A percentile compares a stretch with the other conserved stretches of the same genome.
phyloP scores from a whole-genome alignment of 306 rosid genomes.

The Cicer arietinum region DNA sequence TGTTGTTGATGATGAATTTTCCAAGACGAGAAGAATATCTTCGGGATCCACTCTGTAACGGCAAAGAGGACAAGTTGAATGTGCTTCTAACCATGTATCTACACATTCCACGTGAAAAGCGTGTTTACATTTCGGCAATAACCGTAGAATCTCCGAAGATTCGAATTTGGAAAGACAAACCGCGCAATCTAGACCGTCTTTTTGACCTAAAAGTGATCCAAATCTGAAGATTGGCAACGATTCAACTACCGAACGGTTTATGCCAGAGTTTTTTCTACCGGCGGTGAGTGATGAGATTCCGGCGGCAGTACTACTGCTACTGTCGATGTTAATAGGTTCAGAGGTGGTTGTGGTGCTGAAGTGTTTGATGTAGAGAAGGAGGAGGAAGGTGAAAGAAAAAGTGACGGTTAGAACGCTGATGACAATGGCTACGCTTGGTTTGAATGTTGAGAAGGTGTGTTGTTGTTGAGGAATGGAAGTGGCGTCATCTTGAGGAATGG shows the following conservation, averaged over 20 bases:
- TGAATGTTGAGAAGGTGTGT: slow-evolving; percentile 45
- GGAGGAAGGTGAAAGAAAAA: slow-evolving; percentile 69
- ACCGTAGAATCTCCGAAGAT: slow-evolving; percentile 67
- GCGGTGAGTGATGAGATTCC: not conserved
- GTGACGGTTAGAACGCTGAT: slow-evolving; percentile 59
- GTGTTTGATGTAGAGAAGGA: slow-evolving; percentile 85
- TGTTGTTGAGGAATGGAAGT: not conserved
- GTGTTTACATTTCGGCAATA: slow-evolving; percentile 89
- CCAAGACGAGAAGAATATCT: slow-evolving; percentile 64
- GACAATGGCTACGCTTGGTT: slow-evolving; percentile 63
- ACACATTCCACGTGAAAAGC: slow-evolving; percentile 97
- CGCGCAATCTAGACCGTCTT: slow-evolving; percentile 83
- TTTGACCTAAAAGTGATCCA: slow-evolving; percentile 64
- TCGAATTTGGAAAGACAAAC: slow-evolving; percentile 73
- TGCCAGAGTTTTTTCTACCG: slow-evolving; percentile 76
- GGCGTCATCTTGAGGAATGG: not conserved
- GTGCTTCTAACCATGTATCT: slow-evolving; percentile 98
- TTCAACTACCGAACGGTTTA: slow-evolving; percentile 70
- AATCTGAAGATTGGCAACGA: slow-evolving; percentile 83
- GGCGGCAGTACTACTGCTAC: not conserved
- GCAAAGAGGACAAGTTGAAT: slow-evolving; percentile 92
- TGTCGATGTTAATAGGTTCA: not conserved
- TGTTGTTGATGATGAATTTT: not conserved
- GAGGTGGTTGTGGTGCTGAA: slow-evolving; percentile 20
- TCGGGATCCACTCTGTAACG: slow-evolving; percentile 89